Percentiles rank a stretch among this genome's conserved stretches.
These are phyloP conservation scores for Tetragonia tetragonoides DNA, from an alignment of 148 eudicot genomes.

Conservation along the genomic window DNA sequence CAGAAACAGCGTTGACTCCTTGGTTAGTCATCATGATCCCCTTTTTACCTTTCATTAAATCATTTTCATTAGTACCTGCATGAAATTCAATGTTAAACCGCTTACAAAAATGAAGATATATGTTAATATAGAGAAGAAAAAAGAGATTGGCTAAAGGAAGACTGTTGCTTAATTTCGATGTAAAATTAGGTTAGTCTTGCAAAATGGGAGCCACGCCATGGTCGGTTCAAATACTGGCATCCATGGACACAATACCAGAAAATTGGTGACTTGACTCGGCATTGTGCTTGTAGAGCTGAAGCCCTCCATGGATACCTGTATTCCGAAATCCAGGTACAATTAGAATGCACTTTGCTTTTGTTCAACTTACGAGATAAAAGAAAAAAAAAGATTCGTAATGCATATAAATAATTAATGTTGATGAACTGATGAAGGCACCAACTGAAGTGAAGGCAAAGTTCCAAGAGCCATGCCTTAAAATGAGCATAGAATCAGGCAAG, in stretches of 20 bases:
- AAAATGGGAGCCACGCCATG: slow-evolving; percentile 71
- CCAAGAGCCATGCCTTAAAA: slow-evolving; percentile 45
- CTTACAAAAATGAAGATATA: too few relatives aligned
- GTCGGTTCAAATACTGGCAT: slow-evolving; percentile 45
- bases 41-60: neutral
- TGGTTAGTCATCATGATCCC: slow-evolving; percentile 38
- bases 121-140: too few relatives aligned
- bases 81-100: neutral
- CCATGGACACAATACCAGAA: slow-evolving; percentile 78
- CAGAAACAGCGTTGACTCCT: slow-evolving; percentile 49
- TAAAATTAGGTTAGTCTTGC: slow-evolving; percentile 47
- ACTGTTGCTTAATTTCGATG: neutral
- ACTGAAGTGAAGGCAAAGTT: slow-evolving; percentile 37
- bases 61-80: neutral
- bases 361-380: neutral
- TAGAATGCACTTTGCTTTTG: neutral
- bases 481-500: slow-evolving; percentile 44
- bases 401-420: neutral
- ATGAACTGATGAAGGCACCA: slow-evolving; percentile 26
- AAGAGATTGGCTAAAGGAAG: too few relatives aligned
- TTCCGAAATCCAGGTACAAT: slow-evolving; percentile 31
- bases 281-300: slow-evolving; percentile 51
- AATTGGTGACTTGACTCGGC: slow-evolving; percentile 39
- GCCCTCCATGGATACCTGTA: slow-evolving; percentile 45
- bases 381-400: too few relatives aligned